Base-by-base conservation (phyloP, 306 rosid species). In the Cucumis hystrix region DNA sequence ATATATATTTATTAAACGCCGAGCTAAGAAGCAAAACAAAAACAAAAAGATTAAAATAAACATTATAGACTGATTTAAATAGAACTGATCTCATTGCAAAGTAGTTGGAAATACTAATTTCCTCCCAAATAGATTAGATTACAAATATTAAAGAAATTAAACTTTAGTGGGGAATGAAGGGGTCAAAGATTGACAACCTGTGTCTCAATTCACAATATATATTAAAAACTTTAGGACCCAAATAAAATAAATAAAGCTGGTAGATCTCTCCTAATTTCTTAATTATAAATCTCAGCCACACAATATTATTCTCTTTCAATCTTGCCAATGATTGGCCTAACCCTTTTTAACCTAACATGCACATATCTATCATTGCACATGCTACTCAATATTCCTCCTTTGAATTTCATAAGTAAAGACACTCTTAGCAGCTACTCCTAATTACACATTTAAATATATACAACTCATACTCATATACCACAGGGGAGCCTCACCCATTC, bases 361-460 rank as follows among this genome's bases (percentile, higher is more conserved):
- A 37, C 55, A 74, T 43, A 43, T 82, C 84, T 85, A 91, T 89
- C 96, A 88, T 89, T 88, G 97, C 97, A 93, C 98, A 91, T 93
- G 97, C 86, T 77, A 28, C 63, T 87, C 85, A 61, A 72, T 89
- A 86, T 91, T 93, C 47, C 21, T 23, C 98, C 87, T 76, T 78
- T 77, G 66, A n/a, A 63, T 81, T 66, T 39, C 15, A 43, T 12
- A n/a, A 43, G 37, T 69, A 69, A 69, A 41, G 28, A 69, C 75
- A 69, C 15, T 43, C 4, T 16, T 66, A 39, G 52, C 33, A 40
- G 18, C 74, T 40, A 20, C 74, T 40, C 71, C 41, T 30, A 43
- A 43, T 43, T 33, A 14, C 43, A 7, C 43, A 63, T 63, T 63
- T 63, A 14, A 33, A 63, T 63, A 30, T n/a, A 30, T 21, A 20